phyloP scores from a whole-genome alignment of 108 stramenopile genomes.

The Seminavis robusta region DNA sequence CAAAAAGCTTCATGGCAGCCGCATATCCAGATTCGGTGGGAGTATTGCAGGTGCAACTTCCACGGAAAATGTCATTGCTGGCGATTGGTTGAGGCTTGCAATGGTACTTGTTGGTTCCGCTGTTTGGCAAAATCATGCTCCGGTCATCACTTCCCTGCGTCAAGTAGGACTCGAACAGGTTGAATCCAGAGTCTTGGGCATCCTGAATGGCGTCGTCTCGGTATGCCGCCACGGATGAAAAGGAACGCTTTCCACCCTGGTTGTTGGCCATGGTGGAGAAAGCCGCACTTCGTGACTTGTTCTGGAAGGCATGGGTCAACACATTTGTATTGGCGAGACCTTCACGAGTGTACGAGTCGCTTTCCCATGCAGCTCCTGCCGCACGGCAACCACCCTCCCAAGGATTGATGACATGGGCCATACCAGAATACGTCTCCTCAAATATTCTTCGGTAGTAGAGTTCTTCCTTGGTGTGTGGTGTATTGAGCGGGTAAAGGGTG shows the following conservation, averaged over 20 bases:
- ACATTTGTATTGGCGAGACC: slow-evolving; percentile 56
- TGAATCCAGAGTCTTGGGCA: slow-evolving; percentile 42
- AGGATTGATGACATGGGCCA: slow-evolving; percentile 60
- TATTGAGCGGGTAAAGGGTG: slow-evolving; percentile 52
- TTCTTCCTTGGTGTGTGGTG: slow-evolving; percentile 81
- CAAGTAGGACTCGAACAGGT: slow-evolving; percentile 47
- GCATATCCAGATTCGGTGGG: slow-evolving; percentile 59
- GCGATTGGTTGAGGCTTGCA: slow-evolving; percentile 53
- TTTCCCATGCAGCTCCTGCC: slow-evolving; percentile 68
- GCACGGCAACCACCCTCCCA: slow-evolving; percentile 78
- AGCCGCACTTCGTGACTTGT: no score
- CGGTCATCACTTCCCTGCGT: slow-evolving; percentile 68
- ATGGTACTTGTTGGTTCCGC: slow-evolving; percentile 63
- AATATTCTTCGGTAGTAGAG: slow-evolving; percentile 66
- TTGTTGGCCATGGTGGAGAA: no score
- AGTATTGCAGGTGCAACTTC: slow-evolving; percentile 68
- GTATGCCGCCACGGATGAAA: not conserved
- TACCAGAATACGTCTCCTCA: slow-evolving; percentile 61
- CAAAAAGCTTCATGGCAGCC: slow-evolving; percentile 53
- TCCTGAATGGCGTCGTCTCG: not conserved
- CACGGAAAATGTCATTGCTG: slow-evolving; percentile 48
- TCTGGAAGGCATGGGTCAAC: slow-evolving; percentile 54
- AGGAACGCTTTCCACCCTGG: not conserved
- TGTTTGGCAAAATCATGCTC: slow-evolving; percentile 25
- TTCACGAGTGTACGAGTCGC: slow-evolving; percentile 63